phyloP scores from a whole-genome alignment of 176 grass and related monocot species.

The Juncus effusus region DNA sequence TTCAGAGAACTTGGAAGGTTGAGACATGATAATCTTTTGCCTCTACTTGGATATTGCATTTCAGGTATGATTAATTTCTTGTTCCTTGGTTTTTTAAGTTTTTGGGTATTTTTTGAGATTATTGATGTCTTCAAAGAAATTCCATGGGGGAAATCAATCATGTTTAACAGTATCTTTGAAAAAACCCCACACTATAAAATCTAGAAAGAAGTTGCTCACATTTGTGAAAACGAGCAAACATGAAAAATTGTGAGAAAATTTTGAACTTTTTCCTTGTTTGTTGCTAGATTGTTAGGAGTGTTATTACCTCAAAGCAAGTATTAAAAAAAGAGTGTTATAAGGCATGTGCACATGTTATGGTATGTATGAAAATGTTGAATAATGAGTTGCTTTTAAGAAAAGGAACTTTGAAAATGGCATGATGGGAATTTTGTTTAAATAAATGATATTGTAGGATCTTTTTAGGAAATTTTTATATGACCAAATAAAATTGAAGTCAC shows the following conservation, averaged over 20 bases:
- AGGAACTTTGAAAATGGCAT: slow-evolving; percentile 8
- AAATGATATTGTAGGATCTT: slow-evolving; percentile 25
- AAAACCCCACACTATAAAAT: too few species aligned
- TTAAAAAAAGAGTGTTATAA: background rate
- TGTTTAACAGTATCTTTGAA: background rate
- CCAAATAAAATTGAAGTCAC: slow-evolving; percentile 7
- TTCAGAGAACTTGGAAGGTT: slow-evolving; percentile 53
- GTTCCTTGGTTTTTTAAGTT: background rate
- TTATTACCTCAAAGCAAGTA: too few species aligned
- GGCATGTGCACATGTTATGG: slow-evolving; percentile 17
- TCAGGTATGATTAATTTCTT: slow-evolving; percentile 36
- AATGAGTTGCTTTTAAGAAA: slow-evolving; percentile 26
- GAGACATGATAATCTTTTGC: slow-evolving; percentile 77
- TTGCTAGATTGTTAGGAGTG: too few species aligned
- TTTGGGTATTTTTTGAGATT: background rate
- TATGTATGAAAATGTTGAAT: slow-evolving; percentile 21
- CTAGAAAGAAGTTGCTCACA: background rate
- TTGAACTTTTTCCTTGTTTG: too few species aligned
- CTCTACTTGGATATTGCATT: slow-evolving; percentile 82
- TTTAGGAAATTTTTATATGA: slow-evolving; percentile 21
- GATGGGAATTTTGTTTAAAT: background rate
- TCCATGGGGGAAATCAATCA: background rate
- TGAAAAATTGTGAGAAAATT: background rate
- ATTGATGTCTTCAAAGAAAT: background rate
- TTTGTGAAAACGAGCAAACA: too few species aligned